Percentiles rank a stretch among this genome's conserved stretches.
phyloP scores from a whole-genome alignment of 139 green algal genomes.

The Limnomonas spitsbergensis region DNA sequence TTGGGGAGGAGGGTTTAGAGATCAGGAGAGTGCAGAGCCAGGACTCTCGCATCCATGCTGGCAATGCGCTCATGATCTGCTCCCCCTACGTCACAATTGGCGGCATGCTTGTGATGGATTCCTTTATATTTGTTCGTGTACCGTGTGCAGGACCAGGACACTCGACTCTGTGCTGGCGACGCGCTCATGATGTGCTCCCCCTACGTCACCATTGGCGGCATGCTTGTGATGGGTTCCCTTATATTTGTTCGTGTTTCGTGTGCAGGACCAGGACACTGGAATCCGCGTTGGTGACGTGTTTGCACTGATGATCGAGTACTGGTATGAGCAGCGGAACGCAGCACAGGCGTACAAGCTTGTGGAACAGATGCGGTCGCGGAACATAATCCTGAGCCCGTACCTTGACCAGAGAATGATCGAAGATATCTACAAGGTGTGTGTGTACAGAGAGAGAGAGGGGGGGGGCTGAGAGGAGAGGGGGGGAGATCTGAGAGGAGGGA shows the following conservation, averaged over 20 bases:
- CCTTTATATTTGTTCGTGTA: no score
- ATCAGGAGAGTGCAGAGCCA: no score
- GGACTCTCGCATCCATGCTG: no score
- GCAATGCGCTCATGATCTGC: no score
- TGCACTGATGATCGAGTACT: constrained; percentile 61
- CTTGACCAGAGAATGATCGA: constrained; percentile 52
- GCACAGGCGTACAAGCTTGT: constrained; percentile 46
- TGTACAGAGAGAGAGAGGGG: neutral
- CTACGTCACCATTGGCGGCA: no score
- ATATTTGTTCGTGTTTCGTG: neutral
- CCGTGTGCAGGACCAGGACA: neutral
- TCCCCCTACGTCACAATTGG: no score
- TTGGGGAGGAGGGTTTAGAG: no score
- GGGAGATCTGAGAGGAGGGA: neutral
- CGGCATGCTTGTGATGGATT: no score
- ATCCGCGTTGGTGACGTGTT: constrained; percentile 47
- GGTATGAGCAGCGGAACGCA: constrained; percentile 41
- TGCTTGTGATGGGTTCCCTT: no score
- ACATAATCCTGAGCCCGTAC: constrained; percentile 52
- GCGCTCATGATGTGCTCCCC: no score
- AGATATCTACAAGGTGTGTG: constrained; percentile 37
- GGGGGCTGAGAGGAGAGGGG: neutral
- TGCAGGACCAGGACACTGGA: neutral
- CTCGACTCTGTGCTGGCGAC: constrained; percentile 25
- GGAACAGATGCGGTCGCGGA: constrained; percentile 45